phyloP scores from a whole-genome alignment of 2,329 filamentous ascomycete species.

The Harringtonia aguacate region DNA sequence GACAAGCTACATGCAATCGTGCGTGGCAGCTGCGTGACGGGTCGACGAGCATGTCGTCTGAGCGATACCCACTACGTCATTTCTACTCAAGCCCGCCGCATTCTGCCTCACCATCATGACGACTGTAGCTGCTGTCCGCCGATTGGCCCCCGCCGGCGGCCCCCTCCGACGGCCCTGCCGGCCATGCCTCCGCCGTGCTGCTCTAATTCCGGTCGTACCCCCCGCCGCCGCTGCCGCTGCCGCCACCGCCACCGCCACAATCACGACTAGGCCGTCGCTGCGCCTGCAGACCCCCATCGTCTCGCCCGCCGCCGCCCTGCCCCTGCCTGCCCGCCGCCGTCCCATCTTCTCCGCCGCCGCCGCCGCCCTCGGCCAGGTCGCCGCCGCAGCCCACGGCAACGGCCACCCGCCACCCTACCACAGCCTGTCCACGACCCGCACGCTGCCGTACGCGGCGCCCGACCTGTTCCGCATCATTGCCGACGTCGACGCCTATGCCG shows the following conservation, averaged over 20 bases:
- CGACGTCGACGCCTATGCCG: conserved; percentile 73
- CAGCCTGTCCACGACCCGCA: conserved; percentile 61
- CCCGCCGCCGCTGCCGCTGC: neutral
- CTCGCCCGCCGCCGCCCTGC: too few relatives aligned
- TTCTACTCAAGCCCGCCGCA: neutral
- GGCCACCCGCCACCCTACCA: conserved; percentile 28
- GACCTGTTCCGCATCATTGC: conserved; percentile 78
- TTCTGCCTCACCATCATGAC: too few relatives aligned
- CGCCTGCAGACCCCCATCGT: too few relatives aligned
- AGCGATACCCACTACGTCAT: too few relatives aligned
- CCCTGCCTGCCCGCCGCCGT: conserved; percentile 10
- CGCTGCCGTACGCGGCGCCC: conserved; percentile 60
- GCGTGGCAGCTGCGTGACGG: too few relatives aligned
- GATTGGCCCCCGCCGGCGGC: too few relatives aligned
- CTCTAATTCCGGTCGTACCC: neutral
- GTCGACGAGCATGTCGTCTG: too few relatives aligned
- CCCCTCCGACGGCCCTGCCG: too few relatives aligned
- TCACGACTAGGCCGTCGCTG: too few relatives aligned
- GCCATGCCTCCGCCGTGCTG: too few relatives aligned
- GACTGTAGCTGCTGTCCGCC: neutral
- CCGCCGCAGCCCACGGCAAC: neutral
- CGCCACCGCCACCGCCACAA: too few relatives aligned
- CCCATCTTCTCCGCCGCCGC: conserved; percentile 20
- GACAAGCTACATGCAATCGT: too few relatives aligned
- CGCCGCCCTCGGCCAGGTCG: conserved; percentile 5